A percentile compares a stretch with the other conserved stretches of the same genome.
phyloP scores from a whole-genome alignment of 2,329 filamentous ascomycete genomes.

The Fusarium denticulatum region DNA sequence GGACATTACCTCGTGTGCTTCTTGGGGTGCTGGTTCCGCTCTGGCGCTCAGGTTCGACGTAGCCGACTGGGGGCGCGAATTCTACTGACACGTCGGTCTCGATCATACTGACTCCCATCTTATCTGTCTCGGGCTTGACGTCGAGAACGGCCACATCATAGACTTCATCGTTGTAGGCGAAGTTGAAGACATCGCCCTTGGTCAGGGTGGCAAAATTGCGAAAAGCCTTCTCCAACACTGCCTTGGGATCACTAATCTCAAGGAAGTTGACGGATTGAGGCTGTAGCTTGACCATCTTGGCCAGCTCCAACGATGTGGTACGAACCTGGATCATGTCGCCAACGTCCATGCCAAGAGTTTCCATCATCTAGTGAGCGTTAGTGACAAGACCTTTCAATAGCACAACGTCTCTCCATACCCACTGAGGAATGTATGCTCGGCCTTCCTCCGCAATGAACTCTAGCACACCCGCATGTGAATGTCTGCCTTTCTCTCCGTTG shows the following conservation, averaged over 20 bases:
- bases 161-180: conserved; percentile 93
- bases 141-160: conserved; percentile 95
- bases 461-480: conserved; percentile 92
- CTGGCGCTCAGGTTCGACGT: conserved; percentile 82
- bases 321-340: conserved; percentile 96
- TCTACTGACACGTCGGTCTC: conserved; percentile 98
- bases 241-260: conserved; percentile 96
- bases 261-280: conserved; percentile 93
- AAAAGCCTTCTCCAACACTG: conserved; percentile 95
- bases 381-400: not conserved
- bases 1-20: conserved; percentile 71
- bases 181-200: conserved; percentile 94
- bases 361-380: conserved; percentile 78
- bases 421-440: conserved; percentile 93
- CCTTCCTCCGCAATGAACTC: conserved; percentile 99
- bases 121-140: conserved; percentile 84
- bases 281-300: conserved; percentile 94
- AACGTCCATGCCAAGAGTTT: conserved; percentile 86
- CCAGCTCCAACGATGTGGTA: conserved; percentile 90
- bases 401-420: conserved; percentile 65
- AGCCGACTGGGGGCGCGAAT: conserved; percentile 92
- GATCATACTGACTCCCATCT: conserved; percentile 90
- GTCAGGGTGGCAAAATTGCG: conserved; percentile 94
- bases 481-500: conserved; percentile 82
- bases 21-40: conserved; percentile 90